phyloP scores from a whole-genome alignment of 495 filamentous ascomycete species.

The Penicillium mononematosum region DNA sequence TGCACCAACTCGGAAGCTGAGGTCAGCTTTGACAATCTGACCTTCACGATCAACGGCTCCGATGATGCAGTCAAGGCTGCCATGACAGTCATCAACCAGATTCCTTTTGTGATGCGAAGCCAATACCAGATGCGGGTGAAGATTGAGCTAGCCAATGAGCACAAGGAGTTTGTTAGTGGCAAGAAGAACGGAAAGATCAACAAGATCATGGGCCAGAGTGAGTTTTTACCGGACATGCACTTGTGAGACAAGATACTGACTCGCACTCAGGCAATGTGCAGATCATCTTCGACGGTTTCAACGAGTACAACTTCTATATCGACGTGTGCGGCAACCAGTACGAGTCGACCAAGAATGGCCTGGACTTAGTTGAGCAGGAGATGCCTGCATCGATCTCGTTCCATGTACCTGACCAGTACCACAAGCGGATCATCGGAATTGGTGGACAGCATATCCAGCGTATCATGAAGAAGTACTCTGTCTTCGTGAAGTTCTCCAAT shows the following conservation, averaged over 20 bases:
- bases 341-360: constrained; percentile 85
- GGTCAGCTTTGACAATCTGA: constrained; percentile 87
- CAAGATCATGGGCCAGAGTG: constrained; percentile 99
- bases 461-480: constrained; percentile 99
- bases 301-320: constrained; percentile 99
- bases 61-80: constrained; percentile 95
- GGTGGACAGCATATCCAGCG: constrained; percentile 98
- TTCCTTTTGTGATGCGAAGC: constrained; percentile 81
- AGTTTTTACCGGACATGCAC: constrained; percentile 15
- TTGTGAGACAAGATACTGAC: constrained; percentile 10
- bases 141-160: constrained; percentile 97
- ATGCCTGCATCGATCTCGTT: constrained; percentile 99
- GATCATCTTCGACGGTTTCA: constrained; percentile 98
- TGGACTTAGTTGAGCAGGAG: constrained; percentile 94
- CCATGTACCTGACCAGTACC: constrained; percentile 99
- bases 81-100: constrained; percentile 86
- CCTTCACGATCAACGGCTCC: constrained; percentile 89
- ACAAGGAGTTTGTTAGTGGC: constrained; percentile 98
- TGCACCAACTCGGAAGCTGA: constrained; percentile 95
- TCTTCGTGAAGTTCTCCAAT: constrained; percentile 99
- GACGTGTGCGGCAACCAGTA: constrained; percentile 91
- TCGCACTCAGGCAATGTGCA: constrained; percentile 74
- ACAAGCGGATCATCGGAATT: constrained; percentile 99
- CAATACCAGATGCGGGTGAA: constrained; percentile 94
- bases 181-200: constrained; percentile 99